Base-by-base conservation (phyloP, 306 rosid genomes). In the Senna tora region DNA sequence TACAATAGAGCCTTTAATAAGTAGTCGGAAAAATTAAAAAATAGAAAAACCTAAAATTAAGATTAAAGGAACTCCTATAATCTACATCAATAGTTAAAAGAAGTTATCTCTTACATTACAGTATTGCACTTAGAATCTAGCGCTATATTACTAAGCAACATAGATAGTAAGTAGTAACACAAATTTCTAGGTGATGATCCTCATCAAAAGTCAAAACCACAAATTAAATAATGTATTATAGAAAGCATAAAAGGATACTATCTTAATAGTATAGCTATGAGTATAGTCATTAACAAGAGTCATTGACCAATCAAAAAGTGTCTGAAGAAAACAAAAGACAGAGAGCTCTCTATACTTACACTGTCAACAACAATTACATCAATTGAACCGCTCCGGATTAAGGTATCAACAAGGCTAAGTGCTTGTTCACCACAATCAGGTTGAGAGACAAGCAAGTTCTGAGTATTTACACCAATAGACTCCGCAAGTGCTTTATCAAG, bases 401-500 rank as follows among this genome's bases (percentile, higher is more conserved):
- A 80, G 65, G 92, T 93, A 70, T 93, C 97, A 46, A 89, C 98
- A 32, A 93, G 96, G 67, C 97, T 89, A 41, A 89, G 96, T 22
- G 98, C 98, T 72, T 89, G 94, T 81, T 90, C 96, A n/a, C 96
- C 97, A 79, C 91, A 90, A 71, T 93, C 97, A 45, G 96, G 98
- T 83, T 90, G 97, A 2, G 98, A 93, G 33, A 93, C 87, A 74
- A 93, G 96, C 63, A 93, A 81, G 72, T 87, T 86, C 65, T 79
- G 53, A 4, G 92, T 86, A 65, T 93, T 81, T 58, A 93, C 96
- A 63, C 98, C 97, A 80, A 91, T 90, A 69, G 91, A 80, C 17
- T 39, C 50, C 9, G 67, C 51, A 8, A 62, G 33, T 62, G 16
- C 12, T 79, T 87, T 92, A 81, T 93, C 96, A 66, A 93, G 93